These are phyloP conservation scores for Cordia subcordata DNA, from an alignment of 257 asterid genomes.

Conservation along the genomic window DNA sequence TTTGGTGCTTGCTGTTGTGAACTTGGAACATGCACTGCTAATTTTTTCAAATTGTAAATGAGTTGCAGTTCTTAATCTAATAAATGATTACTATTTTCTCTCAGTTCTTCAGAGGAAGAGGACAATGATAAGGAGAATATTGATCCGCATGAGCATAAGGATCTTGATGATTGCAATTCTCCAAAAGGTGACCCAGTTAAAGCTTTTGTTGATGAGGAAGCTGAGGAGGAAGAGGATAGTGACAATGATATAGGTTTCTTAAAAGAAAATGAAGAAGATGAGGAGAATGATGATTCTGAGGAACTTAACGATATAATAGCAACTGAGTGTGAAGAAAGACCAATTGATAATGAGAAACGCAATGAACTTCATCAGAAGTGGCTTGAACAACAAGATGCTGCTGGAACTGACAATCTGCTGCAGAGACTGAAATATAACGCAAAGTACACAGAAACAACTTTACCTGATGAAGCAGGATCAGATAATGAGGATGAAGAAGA, in stretches of 20 bases:
- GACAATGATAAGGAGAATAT: constrained; percentile 67
- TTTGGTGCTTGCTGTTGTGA: not conserved
- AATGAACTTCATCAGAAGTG: constrained; percentile 91
- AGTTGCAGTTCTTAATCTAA: not conserved
- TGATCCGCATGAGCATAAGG: constrained; percentile 32
- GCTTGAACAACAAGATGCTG: constrained; percentile 98
- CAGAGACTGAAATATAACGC: constrained; percentile 61
- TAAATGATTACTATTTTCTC: constrained; percentile 9
- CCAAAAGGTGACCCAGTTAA: constrained; percentile 63
- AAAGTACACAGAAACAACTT: constrained; percentile 36
- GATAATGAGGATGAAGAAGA: constrained; percentile 51
- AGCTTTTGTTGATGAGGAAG: constrained; percentile 84
- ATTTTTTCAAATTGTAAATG: not conserved
- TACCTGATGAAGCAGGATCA: constrained; percentile 43
- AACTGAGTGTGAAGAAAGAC: constrained; percentile 57
- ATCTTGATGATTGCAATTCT: constrained; percentile 28
- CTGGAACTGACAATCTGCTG: constrained; percentile 83
- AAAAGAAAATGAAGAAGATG: constrained; percentile 66
- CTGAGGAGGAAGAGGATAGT: constrained; percentile 93
- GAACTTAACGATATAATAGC: constrained; percentile 82
- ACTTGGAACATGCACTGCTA: constrained; percentile 7
- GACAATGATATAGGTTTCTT: constrained; percentile 53
- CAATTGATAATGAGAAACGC: constrained; percentile 58
- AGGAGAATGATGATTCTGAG: constrained; percentile 62
- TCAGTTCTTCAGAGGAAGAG: constrained; percentile 84